Evolutionary conservation across 805 yeast species (phyloP).

Genomic region (Ogataea pignaliae): DNA sequence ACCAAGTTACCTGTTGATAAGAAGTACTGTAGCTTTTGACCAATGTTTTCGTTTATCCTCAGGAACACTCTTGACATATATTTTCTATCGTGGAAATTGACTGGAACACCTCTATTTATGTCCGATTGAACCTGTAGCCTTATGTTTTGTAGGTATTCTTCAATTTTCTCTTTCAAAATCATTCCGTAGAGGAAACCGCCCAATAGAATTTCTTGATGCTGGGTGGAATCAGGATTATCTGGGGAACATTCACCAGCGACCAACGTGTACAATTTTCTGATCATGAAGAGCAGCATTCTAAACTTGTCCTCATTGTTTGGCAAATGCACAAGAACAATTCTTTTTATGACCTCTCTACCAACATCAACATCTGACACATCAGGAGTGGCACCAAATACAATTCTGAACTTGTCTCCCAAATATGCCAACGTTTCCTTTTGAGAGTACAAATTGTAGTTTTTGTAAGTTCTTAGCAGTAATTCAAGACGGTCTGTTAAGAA

Average conservation of each 20-base stretch:
- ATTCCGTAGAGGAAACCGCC: constrained; percentile 97
- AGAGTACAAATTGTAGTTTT: constrained; percentile 71
- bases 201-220: constrained; percentile 92
- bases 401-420: constrained; percentile 92
- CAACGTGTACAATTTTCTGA: constrained; percentile 87
- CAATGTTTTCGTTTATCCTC: constrained; percentile 88
- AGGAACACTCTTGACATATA: constrained; percentile 75
- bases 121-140: constrained; percentile 74
- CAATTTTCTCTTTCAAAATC: constrained; percentile 94
- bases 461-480: constrained; percentile 82
- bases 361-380: constrained; percentile 88
- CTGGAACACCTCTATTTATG: constrained; percentile 71
- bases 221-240: constrained; percentile 98
- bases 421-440: constrained; percentile 89
- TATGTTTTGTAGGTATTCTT: constrained; percentile 78
- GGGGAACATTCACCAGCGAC: constrained; percentile 97
- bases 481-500: constrained; percentile 98
- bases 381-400: constrained; percentile 84
- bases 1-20: constrained; percentile 95
- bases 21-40: constrained; percentile 90
- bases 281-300: constrained; percentile 85
- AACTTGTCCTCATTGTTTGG: constrained; percentile 74
- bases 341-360: constrained; percentile 75
- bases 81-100: constrained; percentile 78
- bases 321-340: constrained; percentile 88